Evolutionary conservation across 2,329 filamentous ascomycete species (phyloP).

Genomic region (Tricladium varicosporioides): DNA sequence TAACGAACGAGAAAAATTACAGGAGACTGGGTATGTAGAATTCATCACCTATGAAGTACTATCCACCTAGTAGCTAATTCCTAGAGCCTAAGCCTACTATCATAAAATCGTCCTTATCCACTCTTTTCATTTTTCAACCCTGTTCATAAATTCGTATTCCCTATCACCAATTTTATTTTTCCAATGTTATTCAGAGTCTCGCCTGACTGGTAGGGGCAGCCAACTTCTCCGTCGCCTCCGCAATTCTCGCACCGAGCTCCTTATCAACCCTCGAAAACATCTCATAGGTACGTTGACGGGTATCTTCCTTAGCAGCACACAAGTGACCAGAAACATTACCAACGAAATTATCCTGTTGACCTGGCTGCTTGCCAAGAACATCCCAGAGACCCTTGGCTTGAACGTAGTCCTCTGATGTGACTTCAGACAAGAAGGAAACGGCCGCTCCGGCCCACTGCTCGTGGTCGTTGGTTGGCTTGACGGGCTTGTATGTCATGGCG

Average conservation of each 20-base stretch:
- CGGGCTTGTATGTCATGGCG: slow-evolving; percentile 42
- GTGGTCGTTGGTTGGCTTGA: slow-evolving; percentile 42
- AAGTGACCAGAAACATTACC: slow-evolving; percentile 58
- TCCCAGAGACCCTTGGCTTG: slow-evolving; percentile 36
- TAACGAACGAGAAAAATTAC: too few relatives aligned
- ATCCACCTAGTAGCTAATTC: too few relatives aligned
- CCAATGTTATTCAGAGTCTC: slow-evolving; percentile 7
- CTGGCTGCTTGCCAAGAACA: slow-evolving; percentile 42
- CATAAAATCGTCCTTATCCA: too few relatives aligned
- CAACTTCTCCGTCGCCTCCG: slow-evolving; percentile 48
- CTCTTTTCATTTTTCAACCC: too few relatives aligned
- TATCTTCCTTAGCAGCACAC: slow-evolving; percentile 49
- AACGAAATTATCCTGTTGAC: slow-evolving; percentile 62
- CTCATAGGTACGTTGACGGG: slow-evolving; percentile 56
- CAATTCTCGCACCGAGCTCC: slow-evolving; percentile 51
- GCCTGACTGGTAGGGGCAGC: slow-evolving; percentile 23
- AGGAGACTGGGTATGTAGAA: too few relatives aligned
- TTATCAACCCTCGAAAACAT: slow-evolving; percentile 59
- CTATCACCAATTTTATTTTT: background rate
- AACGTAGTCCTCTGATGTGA: slow-evolving; percentile 31
- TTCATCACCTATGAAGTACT: too few relatives aligned
- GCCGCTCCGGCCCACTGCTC: slow-evolving; percentile 48
- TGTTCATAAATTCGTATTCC: background rate
- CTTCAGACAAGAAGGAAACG: slow-evolving; percentile 43
- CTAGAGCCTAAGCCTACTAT: too few relatives aligned